Conservation (phyloP, 192 early-diverging fungal genomes). For the Coemansia sp. region DNA sequence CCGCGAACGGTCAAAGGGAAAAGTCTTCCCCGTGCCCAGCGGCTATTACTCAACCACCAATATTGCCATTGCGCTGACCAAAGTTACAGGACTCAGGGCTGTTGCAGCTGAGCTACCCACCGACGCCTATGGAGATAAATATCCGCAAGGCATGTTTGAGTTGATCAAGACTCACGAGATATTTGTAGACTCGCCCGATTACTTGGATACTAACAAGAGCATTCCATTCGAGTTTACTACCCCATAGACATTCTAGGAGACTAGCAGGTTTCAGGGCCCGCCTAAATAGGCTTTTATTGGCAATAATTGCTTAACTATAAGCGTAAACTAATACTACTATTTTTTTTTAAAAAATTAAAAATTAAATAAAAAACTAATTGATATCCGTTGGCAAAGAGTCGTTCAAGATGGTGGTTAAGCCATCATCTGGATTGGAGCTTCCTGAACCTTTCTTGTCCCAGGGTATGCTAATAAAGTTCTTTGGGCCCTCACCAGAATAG, state of each 20-base stretch:
- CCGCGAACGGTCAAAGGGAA: neutral
- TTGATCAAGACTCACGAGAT: constrained; percentile 13
- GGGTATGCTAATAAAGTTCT: neutral
- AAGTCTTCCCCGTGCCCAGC: constrained; percentile 11
- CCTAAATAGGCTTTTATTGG: constrained; percentile 5
- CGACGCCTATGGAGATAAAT: neutral
- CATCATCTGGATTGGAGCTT: neutral
- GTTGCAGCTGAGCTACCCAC: constrained; percentile 7
- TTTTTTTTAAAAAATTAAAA: neutral
- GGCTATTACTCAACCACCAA: constrained; percentile 21
- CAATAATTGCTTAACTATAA: neutral
- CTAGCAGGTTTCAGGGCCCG: constrained; percentile 16
- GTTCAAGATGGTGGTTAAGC: neutral
- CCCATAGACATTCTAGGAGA: constrained; percentile 18
- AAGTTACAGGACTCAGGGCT: constrained; percentile 11
- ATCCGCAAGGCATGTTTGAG: constrained; percentile 20
- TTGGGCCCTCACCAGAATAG: neutral
- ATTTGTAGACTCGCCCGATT: constrained; percentile 7
- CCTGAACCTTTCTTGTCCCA: neutral
- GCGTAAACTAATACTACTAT: too few relatives aligned
- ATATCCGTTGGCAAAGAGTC: neutral
- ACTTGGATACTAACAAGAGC: neutral
- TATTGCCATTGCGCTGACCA: constrained; percentile 20
- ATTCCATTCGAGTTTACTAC: constrained; percentile 8
- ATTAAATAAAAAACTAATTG: too few relatives aligned